phyloP scores from a whole-genome alignment of 495 filamentous ascomycete genomes.

The Xeromyces bisporus region DNA sequence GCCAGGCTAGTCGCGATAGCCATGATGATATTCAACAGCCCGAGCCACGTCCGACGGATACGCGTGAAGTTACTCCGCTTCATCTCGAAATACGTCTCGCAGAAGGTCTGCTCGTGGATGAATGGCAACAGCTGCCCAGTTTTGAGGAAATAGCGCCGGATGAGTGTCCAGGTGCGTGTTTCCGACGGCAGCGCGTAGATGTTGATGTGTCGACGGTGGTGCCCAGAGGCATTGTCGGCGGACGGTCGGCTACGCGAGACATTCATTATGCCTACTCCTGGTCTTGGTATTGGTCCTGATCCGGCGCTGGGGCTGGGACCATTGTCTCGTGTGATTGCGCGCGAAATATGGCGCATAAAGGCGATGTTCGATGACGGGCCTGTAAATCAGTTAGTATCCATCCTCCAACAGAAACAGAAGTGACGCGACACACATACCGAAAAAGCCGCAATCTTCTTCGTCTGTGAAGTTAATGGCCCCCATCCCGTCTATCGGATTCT shows the following conservation, averaged over 20 bases:
- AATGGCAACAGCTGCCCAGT: no score
- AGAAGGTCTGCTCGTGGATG: no score
- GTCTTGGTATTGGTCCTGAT: conserved; percentile 3
- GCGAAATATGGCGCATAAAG: conserved; percentile 21
- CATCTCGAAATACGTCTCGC: no score
- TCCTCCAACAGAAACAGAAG: not conserved
- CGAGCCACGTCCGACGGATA: no score
- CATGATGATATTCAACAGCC: no score
- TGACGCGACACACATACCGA: conserved; percentile 15
- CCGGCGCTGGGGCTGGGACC: conserved; percentile 9
- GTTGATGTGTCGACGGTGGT: no score
- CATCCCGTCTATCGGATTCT: conserved; percentile 27
- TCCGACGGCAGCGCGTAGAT: no score
- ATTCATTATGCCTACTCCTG: conserved; percentile 2
- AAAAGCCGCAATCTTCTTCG: conserved; percentile 31
- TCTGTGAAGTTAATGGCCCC: conserved; percentile 24
- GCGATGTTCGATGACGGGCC: conserved; percentile 33
- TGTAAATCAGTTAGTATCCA: conserved; percentile 4
- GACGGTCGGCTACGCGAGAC: conserved; percentile 4
- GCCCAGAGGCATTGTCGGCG: no score
- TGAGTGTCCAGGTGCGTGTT: no score
- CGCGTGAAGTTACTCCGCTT: no score
- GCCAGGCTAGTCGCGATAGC: no score
- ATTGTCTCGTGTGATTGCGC: conserved; percentile 10
- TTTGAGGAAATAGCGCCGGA: no score